Evolutionary conservation across 495 filamentous ascomycete species (phyloP), one percentile per base, ranked within the genome.

Genomic region (Penicillium lividum): DNA sequence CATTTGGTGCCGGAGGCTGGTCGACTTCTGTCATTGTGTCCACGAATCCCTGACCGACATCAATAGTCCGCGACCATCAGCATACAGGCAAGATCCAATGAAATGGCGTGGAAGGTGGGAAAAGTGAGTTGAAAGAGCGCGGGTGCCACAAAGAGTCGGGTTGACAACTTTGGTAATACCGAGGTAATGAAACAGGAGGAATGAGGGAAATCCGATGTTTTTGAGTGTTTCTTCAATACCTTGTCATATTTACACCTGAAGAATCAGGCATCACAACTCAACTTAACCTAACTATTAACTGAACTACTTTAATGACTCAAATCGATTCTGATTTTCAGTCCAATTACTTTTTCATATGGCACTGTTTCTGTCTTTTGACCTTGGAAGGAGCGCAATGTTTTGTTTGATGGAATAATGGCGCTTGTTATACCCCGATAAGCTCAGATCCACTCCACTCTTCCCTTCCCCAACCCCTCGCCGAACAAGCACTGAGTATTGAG

Each of bases 21-120:
- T 69, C 60, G 63, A 56, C 66, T 53, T 73, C 68, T 73, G 78
- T 76, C 62, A 63, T 65, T 64, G 57, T 63, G 57, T 57, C 61
- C 42, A 57, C 49, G 66, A 55, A 53, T 54, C 59, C 68, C 63
- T 54, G 53, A 48, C 43, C 50, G 58, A 25, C 46, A 58, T 61
- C 40, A 59, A n/a, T 40, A 47, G 31, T 56, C 38, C 33, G 54
- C 54, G 56, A 61, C 44, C n/a, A 42, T 36, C 38, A 44, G 3
- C 2, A 30, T 27, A 22, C 31, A 15, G 11, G 30, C 8, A 40
- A 7, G 8, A n/a, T 51, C 29, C 22, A 10, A 52, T n/a, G n/a
- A 38, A 52, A 22, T 8, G 16, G 38, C 28, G 15, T 16, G 27
- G 29, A 47, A 53, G 34, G 10, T 51, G 2, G n/a, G 13, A 9